A percentile compares a stretch with the other conserved stretches of the same genome.
Evolutionary conservation across 2,329 filamentous ascomycete species (phyloP).

Genomic region (Claviceps sp.): DNA sequence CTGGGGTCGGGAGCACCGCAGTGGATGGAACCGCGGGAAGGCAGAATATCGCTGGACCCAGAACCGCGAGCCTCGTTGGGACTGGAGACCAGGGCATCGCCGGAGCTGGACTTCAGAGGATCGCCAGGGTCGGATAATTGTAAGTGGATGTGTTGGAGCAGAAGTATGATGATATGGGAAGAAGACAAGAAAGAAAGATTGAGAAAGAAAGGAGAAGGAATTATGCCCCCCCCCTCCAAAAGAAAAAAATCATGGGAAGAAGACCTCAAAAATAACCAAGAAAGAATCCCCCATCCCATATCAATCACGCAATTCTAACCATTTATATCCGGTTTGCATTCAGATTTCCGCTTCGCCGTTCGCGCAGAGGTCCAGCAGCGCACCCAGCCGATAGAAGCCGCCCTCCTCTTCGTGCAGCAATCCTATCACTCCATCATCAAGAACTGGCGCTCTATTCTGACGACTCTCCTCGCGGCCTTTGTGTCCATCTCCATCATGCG

Average conservation of each 20-base stretch:
- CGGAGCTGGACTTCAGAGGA: constrained; percentile 11
- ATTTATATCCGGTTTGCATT: background rate
- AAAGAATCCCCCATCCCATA: too few species aligned
- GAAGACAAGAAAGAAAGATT: background rate
- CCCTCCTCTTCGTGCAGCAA: constrained; percentile 48
- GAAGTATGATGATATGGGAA: background rate
- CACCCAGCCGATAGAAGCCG: constrained; percentile 68
- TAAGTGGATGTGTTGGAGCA: constrained; percentile 17
- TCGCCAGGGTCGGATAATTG: constrained; percentile 33
- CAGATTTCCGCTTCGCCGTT: constrained; percentile 80
- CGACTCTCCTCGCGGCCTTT: constrained; percentile 47
- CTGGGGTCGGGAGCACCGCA: background rate
- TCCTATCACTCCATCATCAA: constrained; percentile 48
- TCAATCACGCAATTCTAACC: too few species aligned
- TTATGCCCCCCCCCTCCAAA: background rate
- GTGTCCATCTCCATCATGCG: constrained; percentile 53
- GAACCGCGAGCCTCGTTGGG: constrained; percentile 13
- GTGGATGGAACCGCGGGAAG: constrained; percentile 3
- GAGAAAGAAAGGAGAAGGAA: background rate
- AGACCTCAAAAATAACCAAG: too few species aligned
- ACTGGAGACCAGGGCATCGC: background rate
- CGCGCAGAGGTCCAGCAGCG: constrained; percentile 80
- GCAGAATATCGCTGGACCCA: constrained; percentile 4
- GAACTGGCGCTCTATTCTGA: constrained; percentile 54
- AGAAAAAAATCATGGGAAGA: too few species aligned